Evolutionary conservation across 2,329 filamentous ascomycete genomes (phyloP).

Genomic region (Fusarium nurragi): DNA sequence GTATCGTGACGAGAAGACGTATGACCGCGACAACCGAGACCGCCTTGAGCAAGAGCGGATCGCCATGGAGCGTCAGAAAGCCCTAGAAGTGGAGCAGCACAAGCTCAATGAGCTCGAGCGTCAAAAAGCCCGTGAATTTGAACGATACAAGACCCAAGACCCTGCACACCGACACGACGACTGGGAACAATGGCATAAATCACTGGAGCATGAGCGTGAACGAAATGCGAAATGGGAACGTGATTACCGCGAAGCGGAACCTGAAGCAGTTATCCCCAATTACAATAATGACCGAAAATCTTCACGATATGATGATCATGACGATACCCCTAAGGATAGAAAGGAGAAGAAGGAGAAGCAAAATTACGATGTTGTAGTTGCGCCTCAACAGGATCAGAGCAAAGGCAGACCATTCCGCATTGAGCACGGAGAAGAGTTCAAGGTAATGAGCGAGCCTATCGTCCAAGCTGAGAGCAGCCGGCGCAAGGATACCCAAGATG

Average conservation of each 20-base stretch:
- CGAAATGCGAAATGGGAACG: constrained; percentile 34
- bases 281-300: constrained; percentile 46
- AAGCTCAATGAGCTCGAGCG: constrained; percentile 39
- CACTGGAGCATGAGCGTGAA: constrained; percentile 28
- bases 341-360: constrained; percentile 35
- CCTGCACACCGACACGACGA: constrained; percentile 2
- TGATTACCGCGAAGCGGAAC: constrained; percentile 45
- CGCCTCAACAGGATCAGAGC: constrained; percentile 38
- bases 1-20: constrained; percentile 33
- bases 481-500: constrained; percentile 42
- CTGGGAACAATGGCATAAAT: constrained; percentile 29
- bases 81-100: constrained; percentile 26
- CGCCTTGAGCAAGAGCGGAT: constrained; percentile 31
- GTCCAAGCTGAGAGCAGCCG: constrained; percentile 39
- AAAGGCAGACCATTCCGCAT: constrained; percentile 44
- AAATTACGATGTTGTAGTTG: constrained; percentile 41
- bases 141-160: constrained; percentile 14
- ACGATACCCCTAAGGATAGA: constrained; percentile 44
- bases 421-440: constrained; percentile 45
- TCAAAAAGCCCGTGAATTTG: constrained; percentile 24
- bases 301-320: constrained; percentile 47
- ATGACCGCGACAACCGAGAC: constrained; percentile 28
- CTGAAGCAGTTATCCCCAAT: constrained; percentile 44
- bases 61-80: constrained; percentile 35
- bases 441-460: constrained; percentile 36